Evolutionary conservation across 228 moss, liverwort and hornwort species (phyloP).

Genomic region (Sphagnum magellanicum): DNA sequence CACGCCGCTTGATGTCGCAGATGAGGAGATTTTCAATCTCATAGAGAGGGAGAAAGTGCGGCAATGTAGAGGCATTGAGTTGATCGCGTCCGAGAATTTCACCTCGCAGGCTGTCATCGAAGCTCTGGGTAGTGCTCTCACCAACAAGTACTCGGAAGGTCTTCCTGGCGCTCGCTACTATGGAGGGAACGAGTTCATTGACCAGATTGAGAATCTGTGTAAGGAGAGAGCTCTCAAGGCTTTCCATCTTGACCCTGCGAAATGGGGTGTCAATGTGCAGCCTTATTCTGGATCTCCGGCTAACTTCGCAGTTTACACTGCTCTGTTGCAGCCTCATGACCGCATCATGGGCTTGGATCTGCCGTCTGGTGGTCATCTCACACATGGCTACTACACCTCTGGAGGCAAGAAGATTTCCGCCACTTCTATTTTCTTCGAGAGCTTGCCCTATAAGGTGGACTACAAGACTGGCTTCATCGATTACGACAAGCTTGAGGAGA

Average conservation of each 20-base stretch:
- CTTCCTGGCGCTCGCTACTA: slow-evolving; percentile 85
- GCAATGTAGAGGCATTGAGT: slow-evolving; percentile 90
- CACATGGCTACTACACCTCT: slow-evolving; percentile 86
- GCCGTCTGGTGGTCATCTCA: slow-evolving; percentile 86
- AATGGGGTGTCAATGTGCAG: slow-evolving; percentile 96
- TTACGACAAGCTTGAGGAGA: slow-evolving; percentile 93
- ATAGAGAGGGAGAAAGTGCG: slow-evolving; percentile 93
- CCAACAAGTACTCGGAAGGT: slow-evolving; percentile 96
- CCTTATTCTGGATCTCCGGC: slow-evolving; percentile 90
- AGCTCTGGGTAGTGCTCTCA: slow-evolving; percentile 75
- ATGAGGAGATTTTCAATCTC: slow-evolving; percentile 73
- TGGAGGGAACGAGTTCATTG: slow-evolving; percentile 84
- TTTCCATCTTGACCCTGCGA: slow-evolving; percentile 53
- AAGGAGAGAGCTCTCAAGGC: slow-evolving; percentile 73
- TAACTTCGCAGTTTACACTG: slow-evolving; percentile 93
- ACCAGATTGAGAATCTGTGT: slow-evolving; percentile 91
- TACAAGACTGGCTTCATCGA: slow-evolving; percentile 74
- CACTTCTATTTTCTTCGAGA: slow-evolving; percentile 92
- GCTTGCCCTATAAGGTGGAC: slow-evolving; percentile 94
- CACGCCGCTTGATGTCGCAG: slow-evolving; percentile 42
- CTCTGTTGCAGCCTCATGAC: slow-evolving; percentile 78
- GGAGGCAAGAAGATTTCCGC: slow-evolving; percentile 95
- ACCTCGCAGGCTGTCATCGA: slow-evolving; percentile 95
- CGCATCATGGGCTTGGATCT: slow-evolving; percentile 94
- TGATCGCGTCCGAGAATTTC: slow-evolving; percentile 96